A percentile compares a stretch with the other conserved stretches of the same genome.
Conservation (phyloP, 805 yeast species). For the Lipomyces anomalus region DNA sequence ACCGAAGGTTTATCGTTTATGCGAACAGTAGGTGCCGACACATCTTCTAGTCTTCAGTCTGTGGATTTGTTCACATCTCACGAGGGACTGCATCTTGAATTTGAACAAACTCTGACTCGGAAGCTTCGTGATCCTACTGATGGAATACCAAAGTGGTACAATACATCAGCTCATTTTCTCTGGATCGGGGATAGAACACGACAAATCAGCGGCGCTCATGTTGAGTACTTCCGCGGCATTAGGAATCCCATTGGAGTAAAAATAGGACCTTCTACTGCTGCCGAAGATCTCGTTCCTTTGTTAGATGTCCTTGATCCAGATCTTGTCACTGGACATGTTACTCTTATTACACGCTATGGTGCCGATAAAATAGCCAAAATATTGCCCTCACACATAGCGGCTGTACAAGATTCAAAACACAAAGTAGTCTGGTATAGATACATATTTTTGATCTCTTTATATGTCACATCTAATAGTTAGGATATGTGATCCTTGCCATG, state of each 20-base stretch:
- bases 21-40: conserved; percentile 38
- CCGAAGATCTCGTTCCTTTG: conserved; percentile 35
- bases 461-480: background rate
- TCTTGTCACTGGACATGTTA: conserved; percentile 36
- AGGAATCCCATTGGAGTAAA: conserved; percentile 41
- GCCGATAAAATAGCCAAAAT: conserved; percentile 33
- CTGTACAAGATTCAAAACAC: conserved; percentile 37
- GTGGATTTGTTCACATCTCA: conserved; percentile 40
- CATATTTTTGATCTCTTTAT: background rate
- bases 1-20: conserved; percentile 37
- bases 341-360: conserved; percentile 41
- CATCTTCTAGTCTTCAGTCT: conserved; percentile 27
- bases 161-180: conserved; percentile 40
- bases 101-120: conserved; percentile 39
- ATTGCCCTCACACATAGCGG: conserved; percentile 38
- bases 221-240: conserved; percentile 41
- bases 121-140: conserved; percentile 26
- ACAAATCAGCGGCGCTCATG: conserved; percentile 43
- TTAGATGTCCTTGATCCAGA: conserved; percentile 39
- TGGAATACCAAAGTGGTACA: conserved; percentile 31
- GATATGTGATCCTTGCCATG: conserved; percentile 43
- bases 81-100: conserved; percentile 40
- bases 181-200: conserved; percentile 44
- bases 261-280: conserved; percentile 40
- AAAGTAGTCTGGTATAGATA: conserved; percentile 37